Base-by-base conservation (phyloP, 768 basidiomycete species). In the Boletus patriciae region DNA sequence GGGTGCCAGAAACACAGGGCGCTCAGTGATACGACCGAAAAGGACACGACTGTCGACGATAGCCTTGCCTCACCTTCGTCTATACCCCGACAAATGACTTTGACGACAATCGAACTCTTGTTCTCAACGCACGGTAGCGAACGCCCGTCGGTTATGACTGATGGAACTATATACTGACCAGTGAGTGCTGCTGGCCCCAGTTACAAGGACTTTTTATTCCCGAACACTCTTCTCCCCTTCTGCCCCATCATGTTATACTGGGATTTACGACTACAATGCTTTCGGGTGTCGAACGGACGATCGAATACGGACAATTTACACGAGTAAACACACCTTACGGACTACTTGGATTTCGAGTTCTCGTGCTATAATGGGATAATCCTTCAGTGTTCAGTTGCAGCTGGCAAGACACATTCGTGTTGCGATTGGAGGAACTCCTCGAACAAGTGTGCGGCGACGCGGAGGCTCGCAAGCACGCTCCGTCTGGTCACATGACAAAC, bases 401-500 rank as follows among this genome's bases (percentile, higher is more conserved):
- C 70, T 91, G 89, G 89, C 86, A 90, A 71, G 87, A 87, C 63
- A 82, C 85, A 1, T 90, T 90, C 69, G 83, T 83, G 7, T 49
- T 70, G 10, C 73, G 82, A 7, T 70, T 91, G 46, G 88, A 90
- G 58, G 73, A 73, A 8, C 70, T 85, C 15, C 70, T 90, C n/a
- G 66, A 67, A 19, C 69, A 72, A 8, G 78, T 81, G 18, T 75
- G 78, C 52, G 58, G 53, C 19, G 52, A 52, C 27, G 56, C 60
- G 3, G 59, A 61, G 42, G 59, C 60, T n/a, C n/a, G 63, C 46
- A 54, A 57, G 36, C 57, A 51, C 33, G 61, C 54, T n/a, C 45
- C 52, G 4, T 46, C 59, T 12, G 25, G 23, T 6, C 8, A 44
- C 16, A 46, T 25, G 25, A 25, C n/a, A n/a, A n/a, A n/a, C n/a